Evolutionary conservation across 345 rosid species (phyloP).

Genomic region (Orychophragmus violaceus): DNA sequence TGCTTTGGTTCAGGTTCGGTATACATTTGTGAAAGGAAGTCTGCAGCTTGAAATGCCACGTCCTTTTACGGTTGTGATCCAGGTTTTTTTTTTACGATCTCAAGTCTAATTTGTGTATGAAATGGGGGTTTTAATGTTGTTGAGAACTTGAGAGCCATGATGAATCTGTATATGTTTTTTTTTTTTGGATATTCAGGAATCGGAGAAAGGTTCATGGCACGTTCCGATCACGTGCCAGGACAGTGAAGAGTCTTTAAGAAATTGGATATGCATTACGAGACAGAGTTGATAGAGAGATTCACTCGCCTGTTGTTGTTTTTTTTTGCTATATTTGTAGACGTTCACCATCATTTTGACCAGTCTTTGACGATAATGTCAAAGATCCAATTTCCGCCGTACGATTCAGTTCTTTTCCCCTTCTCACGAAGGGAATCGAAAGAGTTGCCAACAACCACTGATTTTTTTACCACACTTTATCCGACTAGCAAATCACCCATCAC

Average conservation of each 20-base stretch:
- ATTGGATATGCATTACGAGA: constrained; percentile 56
- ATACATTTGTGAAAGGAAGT: constrained; percentile 58
- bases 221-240: constrained; percentile 42
- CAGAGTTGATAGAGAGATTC: not conserved
- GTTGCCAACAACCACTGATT: no score
- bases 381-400: not conserved
- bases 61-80: constrained; percentile 52
- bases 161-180: not conserved
- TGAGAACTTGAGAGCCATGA: not conserved
- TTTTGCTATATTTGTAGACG: not conserved
- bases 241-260: constrained; percentile 31
- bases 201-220: constrained; percentile 89
- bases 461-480: no score
- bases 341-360: not conserved
- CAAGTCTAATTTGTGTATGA: not conserved
- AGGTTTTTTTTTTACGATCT: constrained; percentile 47
- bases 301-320: not conserved
- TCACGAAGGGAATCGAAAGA: no score
- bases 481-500: no score
- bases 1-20: constrained; percentile 47
- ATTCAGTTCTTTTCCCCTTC: no score
- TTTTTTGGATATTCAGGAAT: constrained; percentile 48
- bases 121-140: not conserved
- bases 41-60: constrained; percentile 68
- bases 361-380: not conserved